Evolutionary conservation across 208 protist genomes (phyloP), one percentile per base, ranked within the genome.

Genomic region (Leishmania major): DNA sequence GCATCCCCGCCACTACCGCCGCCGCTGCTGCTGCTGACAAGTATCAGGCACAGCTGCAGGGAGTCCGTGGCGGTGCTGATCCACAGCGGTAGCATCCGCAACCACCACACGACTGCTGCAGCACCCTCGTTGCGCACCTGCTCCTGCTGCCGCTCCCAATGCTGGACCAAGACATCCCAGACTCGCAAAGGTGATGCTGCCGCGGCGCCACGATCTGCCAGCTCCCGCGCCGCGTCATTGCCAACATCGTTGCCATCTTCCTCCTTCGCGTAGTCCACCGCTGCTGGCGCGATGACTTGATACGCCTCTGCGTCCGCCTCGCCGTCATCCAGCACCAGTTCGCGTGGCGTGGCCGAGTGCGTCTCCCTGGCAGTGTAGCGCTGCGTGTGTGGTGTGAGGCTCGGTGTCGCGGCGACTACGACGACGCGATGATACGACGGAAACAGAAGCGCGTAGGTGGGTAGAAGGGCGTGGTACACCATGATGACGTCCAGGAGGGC

Each of bases 71-170:
- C 67, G 57, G 75, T 73, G 66, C 45, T 79, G 31, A 86, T 77
- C 83, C 83, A 86, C 66, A 80, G 74, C 6, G 83, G 78, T 53
- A 86, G 64, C 57, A 86, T 43, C 6, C 73, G 83, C 69, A 88
- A 78, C 87, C 87, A 90, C 87, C 81, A 87, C 62, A 90, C 51
- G 8, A 83, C 84, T 10, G 84, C 86, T 35, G 75, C 59, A 25
- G 83, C 60, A 57, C 92, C 90, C 43, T 88, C 84, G 35, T 86
- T 62, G 6, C 87, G 85, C 71, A 93, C 57, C 2, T 77, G 31
- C 13, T 62, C 53, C 43, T 91, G 75, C 17, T 86, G 55, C 2
- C 31, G 75, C 25, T 74, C 25, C 90, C 90, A 95, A 72, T 76
- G 87, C 19, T 79, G 59, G 57, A 78, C 77, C 15, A 95, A 59